These are phyloP conservation scores for Durusdinium trenchii DNA, from an alignment of 73 alveolate genomes.

Conservation along the genomic window DNA sequence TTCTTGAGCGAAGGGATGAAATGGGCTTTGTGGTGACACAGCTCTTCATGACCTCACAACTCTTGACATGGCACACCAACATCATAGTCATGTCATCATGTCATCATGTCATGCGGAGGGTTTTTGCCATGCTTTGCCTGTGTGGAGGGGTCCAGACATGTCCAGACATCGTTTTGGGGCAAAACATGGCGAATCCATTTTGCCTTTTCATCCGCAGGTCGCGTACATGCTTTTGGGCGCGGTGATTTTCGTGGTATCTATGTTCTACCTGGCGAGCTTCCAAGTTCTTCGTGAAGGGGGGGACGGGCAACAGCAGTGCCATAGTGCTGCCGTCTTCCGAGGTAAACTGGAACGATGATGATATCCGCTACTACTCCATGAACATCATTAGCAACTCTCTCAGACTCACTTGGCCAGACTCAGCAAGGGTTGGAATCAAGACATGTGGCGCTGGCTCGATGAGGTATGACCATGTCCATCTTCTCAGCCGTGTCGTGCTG, in stretches of 20 bases:
- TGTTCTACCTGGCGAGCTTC: conserved; percentile 35
- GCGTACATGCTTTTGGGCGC: conserved; percentile 86
- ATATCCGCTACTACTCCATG: conserved; percentile 77
- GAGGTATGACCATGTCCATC: conserved; percentile 90
- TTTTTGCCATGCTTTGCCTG: no score
- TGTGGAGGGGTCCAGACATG: no score
- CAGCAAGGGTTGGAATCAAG: background rate
- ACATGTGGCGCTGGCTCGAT: no score
- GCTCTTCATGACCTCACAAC: no score
- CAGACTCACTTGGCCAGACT: background rate
- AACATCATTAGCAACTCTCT: conserved; percentile 69
- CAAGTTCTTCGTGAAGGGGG: background rate
- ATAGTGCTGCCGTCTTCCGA: background rate
- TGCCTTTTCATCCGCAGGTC: conserved; percentile 38
- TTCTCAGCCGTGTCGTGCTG: conserved; percentile 48
- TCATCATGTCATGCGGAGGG: no score
- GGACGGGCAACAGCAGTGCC: background rate
- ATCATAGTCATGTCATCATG: no score
- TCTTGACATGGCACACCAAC: no score
- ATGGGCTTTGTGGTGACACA: no score
- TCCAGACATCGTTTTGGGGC: no score
- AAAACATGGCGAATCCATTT: no score
- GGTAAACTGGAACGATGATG: conserved; percentile 89
- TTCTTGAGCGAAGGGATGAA: background rate
- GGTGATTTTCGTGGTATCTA: conserved; percentile 78